Evolutionary conservation across 2,329 filamentous ascomycete genomes (phyloP).

Genomic region (Teratosphaeria epicoccoides): DNA sequence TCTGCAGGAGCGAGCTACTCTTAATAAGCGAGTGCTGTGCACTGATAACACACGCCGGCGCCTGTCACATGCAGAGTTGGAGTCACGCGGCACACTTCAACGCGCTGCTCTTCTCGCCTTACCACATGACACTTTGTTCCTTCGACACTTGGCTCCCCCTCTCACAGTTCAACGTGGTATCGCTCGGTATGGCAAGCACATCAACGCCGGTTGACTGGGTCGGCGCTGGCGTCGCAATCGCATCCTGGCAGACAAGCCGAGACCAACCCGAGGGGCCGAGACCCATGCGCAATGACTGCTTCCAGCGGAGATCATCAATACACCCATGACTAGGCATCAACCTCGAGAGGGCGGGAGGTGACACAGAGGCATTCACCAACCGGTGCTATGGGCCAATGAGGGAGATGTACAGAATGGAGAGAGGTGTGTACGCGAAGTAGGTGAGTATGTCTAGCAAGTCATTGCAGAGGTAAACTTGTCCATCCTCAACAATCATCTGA

Average conservation of each 20-base stretch:
- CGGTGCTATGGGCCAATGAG: constrained; percentile 11
- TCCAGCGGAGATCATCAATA: neutral
- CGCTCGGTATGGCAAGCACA: too few species aligned
- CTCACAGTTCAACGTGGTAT: neutral
- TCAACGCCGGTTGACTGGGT: too few species aligned
- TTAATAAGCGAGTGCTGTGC: neutral
- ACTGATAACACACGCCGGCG: neutral
- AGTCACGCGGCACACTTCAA: neutral
- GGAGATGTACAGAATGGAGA: constrained; percentile 9
- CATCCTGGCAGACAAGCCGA: too few species aligned
- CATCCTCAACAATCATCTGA: too few species aligned
- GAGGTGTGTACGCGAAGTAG: neutral
- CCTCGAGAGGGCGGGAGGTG: constrained; percentile 5
- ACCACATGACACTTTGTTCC: neutral
- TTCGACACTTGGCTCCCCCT: neutral
- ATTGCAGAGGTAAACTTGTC: too few species aligned
- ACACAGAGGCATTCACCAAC: constrained; percentile 7
- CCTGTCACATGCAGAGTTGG: neutral
- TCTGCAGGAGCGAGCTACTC: neutral
- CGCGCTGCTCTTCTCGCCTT: neutral
- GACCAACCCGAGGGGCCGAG: too few species aligned
- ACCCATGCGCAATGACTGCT: too few species aligned
- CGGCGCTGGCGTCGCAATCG: too few species aligned
- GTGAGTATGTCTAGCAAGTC: neutral
- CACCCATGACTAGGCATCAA: constrained; percentile 11